Evolutionary conservation across 306 rosid genomes (phyloP).

Genomic region (Benincasa hispida): DNA sequence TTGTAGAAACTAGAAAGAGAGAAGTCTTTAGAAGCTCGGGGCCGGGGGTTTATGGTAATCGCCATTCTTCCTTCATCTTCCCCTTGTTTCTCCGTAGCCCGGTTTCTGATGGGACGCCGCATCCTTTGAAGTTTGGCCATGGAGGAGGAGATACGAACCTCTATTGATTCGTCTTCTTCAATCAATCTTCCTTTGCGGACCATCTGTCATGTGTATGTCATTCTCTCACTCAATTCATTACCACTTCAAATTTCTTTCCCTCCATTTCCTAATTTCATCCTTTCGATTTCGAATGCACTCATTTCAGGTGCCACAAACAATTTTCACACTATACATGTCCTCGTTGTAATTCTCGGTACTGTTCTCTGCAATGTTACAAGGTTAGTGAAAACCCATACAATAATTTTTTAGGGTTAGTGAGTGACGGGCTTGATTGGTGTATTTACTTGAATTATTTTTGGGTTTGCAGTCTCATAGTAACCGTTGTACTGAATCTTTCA

Average conservation of each 20-base stretch:
- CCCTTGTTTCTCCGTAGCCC: background rate
- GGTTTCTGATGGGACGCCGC: background rate
- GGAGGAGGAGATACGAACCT: slow-evolving; percentile 39
- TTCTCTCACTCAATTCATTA: background rate
- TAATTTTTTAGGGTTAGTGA: background rate
- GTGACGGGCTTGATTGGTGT: background rate
- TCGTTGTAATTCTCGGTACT: slow-evolving; percentile 81
- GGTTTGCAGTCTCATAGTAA: slow-evolving; percentile 57
- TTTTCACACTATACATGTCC: slow-evolving; percentile 92
- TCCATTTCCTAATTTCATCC: background rate
- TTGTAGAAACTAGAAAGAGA: too few species aligned
- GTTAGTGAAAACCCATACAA: slow-evolving; percentile 18
- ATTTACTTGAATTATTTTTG: background rate
- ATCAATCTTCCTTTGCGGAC: slow-evolving; percentile 39
- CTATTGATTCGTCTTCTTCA: slow-evolving; percentile 37
- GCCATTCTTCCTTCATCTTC: background rate
- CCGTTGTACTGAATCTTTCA: slow-evolving; percentile 82
- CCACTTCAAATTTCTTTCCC: background rate
- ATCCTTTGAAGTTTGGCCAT: slow-evolving; percentile 16
- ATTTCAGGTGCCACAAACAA: slow-evolving; percentile 76
- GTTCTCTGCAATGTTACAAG: slow-evolving; percentile 82
- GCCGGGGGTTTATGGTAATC: too few species aligned
- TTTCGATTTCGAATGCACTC: background rate
- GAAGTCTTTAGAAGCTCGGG: too few species aligned
- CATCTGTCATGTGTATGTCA: slow-evolving; percentile 72